A percentile compares a stretch with the other conserved stretches of the same genome.
Conservation (phyloP, 148 eudicot genomes). For the Vaccinium myrtillus region DNA sequence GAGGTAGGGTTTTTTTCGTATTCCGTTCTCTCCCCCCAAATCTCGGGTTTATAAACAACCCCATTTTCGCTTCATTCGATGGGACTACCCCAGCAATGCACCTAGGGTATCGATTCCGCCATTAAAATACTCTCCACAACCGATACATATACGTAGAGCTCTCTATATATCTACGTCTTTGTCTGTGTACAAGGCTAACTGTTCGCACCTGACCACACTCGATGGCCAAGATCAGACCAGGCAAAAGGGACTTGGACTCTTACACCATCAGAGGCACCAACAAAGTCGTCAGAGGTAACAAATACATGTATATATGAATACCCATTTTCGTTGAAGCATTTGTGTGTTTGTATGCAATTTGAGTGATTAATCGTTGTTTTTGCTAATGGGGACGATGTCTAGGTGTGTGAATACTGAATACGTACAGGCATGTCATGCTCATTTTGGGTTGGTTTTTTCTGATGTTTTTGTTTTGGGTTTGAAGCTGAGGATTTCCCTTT, state of each 20-base stretch:
- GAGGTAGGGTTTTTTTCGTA: slow-evolving; percentile 15
- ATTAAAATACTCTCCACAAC: not conserved
- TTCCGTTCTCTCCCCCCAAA: slow-evolving; percentile 21
- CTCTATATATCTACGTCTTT: slow-evolving; percentile 2
- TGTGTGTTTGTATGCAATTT: not conserved
- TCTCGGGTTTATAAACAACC: slow-evolving; percentile 22
- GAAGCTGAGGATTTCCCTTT: slow-evolving; percentile 33
- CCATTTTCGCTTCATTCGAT: slow-evolving; percentile 2
- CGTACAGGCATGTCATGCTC: not conserved
- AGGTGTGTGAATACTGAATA: too few relatives aligned
- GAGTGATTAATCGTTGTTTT: slow-evolving; percentile 12
- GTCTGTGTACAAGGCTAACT: not conserved
- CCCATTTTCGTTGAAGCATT: slow-evolving; percentile 23
- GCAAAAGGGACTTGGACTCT: slow-evolving; percentile 38
- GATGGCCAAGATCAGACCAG: slow-evolving; percentile 50
- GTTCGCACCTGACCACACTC: not conserved
- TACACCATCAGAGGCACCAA: slow-evolving; percentile 46
- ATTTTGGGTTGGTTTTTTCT: not conserved
- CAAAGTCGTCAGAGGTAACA: slow-evolving; percentile 38
- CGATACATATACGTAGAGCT: not conserved
- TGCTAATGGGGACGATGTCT: not conserved
- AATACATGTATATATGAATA: not conserved
- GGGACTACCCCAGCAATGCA: slow-evolving; percentile 6
- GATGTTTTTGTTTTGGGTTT: not conserved
- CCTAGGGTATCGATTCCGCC: slow-evolving; percentile 25